Percentiles rank a stretch among this genome's conserved stretches.
These are phyloP conservation scores for Gossypium stocksii DNA, from an alignment of 345 rosid species.

Conservation along the genomic window DNA sequence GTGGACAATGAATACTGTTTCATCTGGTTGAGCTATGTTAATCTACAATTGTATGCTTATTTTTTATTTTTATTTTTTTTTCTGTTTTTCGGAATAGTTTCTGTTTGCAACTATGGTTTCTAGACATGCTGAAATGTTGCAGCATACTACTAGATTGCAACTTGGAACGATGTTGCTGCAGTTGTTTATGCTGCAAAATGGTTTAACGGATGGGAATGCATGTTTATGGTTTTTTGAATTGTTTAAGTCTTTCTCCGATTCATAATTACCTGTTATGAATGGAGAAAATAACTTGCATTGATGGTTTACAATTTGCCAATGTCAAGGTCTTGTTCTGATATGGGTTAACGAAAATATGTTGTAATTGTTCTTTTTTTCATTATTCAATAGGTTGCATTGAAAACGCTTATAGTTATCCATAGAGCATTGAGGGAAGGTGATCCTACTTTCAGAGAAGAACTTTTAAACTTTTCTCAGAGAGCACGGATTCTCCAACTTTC, in stretches of 20 bases:
- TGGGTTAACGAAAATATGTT: background rate
- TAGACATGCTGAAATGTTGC: background rate
- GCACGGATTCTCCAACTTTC: conserved; percentile 87
- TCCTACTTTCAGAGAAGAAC: conserved; percentile 88
- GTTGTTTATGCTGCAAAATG: background rate
- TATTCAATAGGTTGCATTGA: conserved; percentile 73
- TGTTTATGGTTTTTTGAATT: conserved; percentile 7
- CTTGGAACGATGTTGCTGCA: background rate
- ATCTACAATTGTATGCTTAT: background rate
- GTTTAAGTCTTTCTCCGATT: background rate
- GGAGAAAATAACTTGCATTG: conserved; percentile 7
- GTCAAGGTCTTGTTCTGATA: background rate
- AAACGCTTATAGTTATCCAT: conserved; percentile 87
- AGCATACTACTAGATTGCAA: background rate
- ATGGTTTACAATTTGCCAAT: conserved; percentile 6
- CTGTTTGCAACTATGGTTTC: background rate
- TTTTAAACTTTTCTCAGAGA: conserved; percentile 73
- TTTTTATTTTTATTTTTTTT: too few relatives aligned
- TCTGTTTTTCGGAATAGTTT: background rate
- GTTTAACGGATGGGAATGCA: background rate
- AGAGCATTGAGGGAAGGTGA: conserved; percentile 89
- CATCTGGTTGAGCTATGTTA: background rate
- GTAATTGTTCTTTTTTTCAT: conserved; percentile 1
- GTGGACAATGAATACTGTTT: background rate
- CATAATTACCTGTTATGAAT: background rate